A percentile compares a stretch with the other conserved stretches of the same genome.
phyloP scores from a whole-genome alignment of 1,284 basidiomycete species.

The Gymnopus androsaceus region DNA sequence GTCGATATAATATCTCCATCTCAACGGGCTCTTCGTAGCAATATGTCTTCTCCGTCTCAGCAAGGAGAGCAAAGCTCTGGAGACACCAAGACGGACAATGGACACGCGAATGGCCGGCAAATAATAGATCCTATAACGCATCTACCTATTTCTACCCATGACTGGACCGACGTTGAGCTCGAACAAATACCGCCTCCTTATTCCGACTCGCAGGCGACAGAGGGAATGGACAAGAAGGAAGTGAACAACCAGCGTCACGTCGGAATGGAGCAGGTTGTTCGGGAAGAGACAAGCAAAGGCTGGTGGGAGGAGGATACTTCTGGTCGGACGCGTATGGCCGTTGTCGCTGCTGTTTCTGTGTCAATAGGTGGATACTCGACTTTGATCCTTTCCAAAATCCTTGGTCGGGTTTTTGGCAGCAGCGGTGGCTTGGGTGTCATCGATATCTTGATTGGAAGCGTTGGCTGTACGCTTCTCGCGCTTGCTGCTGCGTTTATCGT shows the following conservation, averaged over 20 bases:
- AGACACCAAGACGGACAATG: slow-evolving; percentile 6
- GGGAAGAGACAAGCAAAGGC: slow-evolving; percentile 26
- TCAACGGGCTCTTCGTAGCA: neutral
- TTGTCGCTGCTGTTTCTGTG: slow-evolving; percentile 32
- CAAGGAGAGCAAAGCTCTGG: neutral
- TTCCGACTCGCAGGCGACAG: slow-evolving; percentile 16
- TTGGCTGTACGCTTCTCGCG: slow-evolving; percentile 7
- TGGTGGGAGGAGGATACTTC: slow-evolving; percentile 34
- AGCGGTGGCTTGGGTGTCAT: slow-evolving; percentile 22
- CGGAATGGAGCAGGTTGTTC: slow-evolving; percentile 28
- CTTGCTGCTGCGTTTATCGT: slow-evolving; percentile 3
- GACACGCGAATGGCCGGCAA: slow-evolving; percentile 21
- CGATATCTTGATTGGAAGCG: slow-evolving; percentile 9
- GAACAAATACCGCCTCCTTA: slow-evolving; percentile 32
- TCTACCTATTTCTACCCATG: slow-evolving; percentile 36
- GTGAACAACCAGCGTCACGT: slow-evolving; percentile 24
- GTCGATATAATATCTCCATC: neutral
- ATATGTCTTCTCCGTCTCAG: neutral
- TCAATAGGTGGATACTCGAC: slow-evolving; percentile 30
- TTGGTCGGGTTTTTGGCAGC: slow-evolving; percentile 23
- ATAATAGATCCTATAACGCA: slow-evolving; percentile 44
- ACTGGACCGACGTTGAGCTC: slow-evolving; percentile 37
- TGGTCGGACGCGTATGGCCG: slow-evolving; percentile 32
- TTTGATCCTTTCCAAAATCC: slow-evolving; percentile 28
- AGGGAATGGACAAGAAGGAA: slow-evolving; percentile 19